Conservation (phyloP, 495 filamentous ascomycete species). For the Hypoxylon fragiforme region DNA sequence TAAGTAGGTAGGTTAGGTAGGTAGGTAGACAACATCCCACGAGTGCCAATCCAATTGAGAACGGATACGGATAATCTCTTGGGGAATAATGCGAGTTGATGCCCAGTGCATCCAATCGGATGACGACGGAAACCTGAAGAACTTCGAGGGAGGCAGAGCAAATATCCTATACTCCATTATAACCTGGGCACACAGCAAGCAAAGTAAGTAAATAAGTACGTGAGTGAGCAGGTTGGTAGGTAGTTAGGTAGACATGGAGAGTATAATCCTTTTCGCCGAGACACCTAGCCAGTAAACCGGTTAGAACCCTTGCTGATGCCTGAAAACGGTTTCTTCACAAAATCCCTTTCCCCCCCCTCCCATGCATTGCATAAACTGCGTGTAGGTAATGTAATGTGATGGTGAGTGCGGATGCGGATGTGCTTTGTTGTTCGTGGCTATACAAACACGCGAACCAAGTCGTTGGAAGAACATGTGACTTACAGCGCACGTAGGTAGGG, state of each 20-base stretch:
- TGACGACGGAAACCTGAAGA: not conserved
- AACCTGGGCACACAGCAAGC: too few species aligned
- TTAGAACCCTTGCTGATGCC: constrained; percentile 7
- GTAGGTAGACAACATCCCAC: not conserved
- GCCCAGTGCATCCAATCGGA: constrained; percentile 12
- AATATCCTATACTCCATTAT: not conserved
- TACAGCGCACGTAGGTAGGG: not conserved
- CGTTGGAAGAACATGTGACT: not conserved
- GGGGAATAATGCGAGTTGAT: too few species aligned
- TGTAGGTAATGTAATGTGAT: too few species aligned
- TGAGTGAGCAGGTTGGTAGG: too few species aligned
- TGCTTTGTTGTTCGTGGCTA: too few species aligned
- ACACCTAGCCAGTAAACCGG: too few species aligned
- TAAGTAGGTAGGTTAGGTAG: too few species aligned
- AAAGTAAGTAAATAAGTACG: too few species aligned
- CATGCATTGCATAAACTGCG: too few species aligned
- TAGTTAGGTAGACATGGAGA: too few species aligned
- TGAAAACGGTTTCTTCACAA: not conserved
- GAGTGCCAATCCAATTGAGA: not conserved
- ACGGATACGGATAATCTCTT: too few species aligned
- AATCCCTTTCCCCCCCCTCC: constrained; percentile 1
- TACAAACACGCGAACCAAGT: constrained; percentile 6
- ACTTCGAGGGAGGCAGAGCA: constrained; percentile 26
- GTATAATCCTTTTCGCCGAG: constrained; percentile 12
- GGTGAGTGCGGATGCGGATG: too few species aligned